Base-by-base conservation (phyloP, 2,329 filamentous ascomycete species). In the Monilinia fructigena region DNA sequence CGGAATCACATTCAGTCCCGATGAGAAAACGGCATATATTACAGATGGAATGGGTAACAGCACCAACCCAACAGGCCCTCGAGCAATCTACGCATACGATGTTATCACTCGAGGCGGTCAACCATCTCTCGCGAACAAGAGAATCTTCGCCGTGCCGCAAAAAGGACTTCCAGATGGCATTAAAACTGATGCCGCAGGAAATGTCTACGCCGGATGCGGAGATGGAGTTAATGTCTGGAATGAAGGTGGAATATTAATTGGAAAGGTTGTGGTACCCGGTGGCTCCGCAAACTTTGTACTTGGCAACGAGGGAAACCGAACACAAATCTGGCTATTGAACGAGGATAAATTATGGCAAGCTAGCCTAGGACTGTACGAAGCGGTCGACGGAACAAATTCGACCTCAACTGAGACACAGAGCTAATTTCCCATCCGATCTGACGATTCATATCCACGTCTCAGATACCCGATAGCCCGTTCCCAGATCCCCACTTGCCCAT, bases 121-220 rank as follows among this genome's bases (percentile, higher is more conserved):
- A 20, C 68, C 64, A 35, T 66, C 31, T 35, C 50, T 70, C 16
- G 23, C 66, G 8, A 70, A 70, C 26, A 65, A 58, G 28, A 45
- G 66, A 67, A 79, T 81, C 0, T 89, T 89, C 72, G 85, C 86
- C 0, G 85, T 82, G 65, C 77, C 79, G 2, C 79, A 82, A 59
- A 74, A 78, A 1, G 82, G 83, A 4, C 77, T 86, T 3, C 85
- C 86, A 0, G 87, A 89, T 68, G 87, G 87, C 78, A 75, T 83
- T 67, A 82, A 83, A 68, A 77, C 78, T 31, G 83, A 86, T 69
- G 78, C 77, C 1, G 71, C 80, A 4, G 83, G 83, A 5, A 85
- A 85, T 71, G 80, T 86, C 10, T 86, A 83, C 75, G 79, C 79
- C 14, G 82, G 80, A 0, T 83, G 81, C 69, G 82, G 81, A 0